These are phyloP conservation scores for Exophiala viscosa DNA, from an alignment of 2,329 filamentous ascomycete species.

Conservation along the genomic window DNA sequence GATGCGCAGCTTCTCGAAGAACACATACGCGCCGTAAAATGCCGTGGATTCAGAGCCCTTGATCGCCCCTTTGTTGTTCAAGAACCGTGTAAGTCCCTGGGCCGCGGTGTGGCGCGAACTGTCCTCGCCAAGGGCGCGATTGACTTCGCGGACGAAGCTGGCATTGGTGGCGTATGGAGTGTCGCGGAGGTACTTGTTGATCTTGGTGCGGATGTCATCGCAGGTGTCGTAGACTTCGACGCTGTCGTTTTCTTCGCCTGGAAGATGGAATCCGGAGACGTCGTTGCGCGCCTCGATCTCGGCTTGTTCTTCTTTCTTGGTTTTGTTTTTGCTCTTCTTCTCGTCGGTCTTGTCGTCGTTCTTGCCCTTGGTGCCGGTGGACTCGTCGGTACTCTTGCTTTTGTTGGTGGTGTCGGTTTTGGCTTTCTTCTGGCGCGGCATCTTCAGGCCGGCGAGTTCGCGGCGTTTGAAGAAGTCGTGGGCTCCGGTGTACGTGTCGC, in stretches of 20 bases:
- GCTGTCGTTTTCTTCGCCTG: constrained; percentile 45
- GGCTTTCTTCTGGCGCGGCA: constrained; percentile 1
- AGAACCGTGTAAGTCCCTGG: constrained; percentile 49
- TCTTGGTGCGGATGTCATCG: constrained; percentile 57
- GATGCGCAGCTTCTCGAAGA: constrained; percentile 58
- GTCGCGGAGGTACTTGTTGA: constrained; percentile 46
- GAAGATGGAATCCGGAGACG: constrained; percentile 43
- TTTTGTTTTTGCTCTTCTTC: neutral
- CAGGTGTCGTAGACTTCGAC: constrained; percentile 57
- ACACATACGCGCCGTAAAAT: constrained; percentile 56
- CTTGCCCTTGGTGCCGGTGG: neutral
- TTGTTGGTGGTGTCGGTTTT: neutral
- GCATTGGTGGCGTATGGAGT: constrained; percentile 47
- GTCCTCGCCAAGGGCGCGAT: constrained; percentile 38
- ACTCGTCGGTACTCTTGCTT: neutral
- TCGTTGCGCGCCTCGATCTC: constrained; percentile 34
- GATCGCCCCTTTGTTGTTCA: constrained; percentile 47
- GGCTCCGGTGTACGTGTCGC: constrained; percentile 31
- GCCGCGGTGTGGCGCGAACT: constrained; percentile 33
- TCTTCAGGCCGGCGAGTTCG: constrained; percentile 45
- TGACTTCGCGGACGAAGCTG: constrained; percentile 49
- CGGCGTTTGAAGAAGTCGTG: constrained; percentile 49
- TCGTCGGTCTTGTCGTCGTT: neutral
- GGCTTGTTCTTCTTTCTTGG: constrained; percentile 28
- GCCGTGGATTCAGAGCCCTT: constrained; percentile 48